Conservation (phyloP, 2,329 filamentous ascomycete species). For the Scedosporium dehoogii region DNA sequence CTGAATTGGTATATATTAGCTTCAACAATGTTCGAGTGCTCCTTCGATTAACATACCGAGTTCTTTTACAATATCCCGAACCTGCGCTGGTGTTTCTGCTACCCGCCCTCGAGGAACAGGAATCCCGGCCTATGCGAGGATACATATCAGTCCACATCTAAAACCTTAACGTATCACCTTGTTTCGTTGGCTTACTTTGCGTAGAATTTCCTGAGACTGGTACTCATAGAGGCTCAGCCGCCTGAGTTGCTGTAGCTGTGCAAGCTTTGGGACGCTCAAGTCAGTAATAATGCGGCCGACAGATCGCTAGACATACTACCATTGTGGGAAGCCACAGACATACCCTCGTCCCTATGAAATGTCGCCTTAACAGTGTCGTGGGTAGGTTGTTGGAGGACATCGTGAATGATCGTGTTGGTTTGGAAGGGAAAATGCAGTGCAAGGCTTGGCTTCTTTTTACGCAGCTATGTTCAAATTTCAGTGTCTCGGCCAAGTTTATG, state of each 20-base stretch:
- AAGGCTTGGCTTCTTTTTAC: background rate
- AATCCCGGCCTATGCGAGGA: constrained; percentile 15
- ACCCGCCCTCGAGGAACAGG: constrained; percentile 15
- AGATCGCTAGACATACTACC: too few species aligned
- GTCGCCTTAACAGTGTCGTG: background rate
- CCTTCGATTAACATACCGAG: constrained; percentile 13
- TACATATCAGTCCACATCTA: background rate
- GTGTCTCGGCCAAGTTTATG: background rate
- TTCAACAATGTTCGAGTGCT: background rate
- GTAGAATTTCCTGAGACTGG: constrained; percentile 18
- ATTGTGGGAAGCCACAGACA: background rate
- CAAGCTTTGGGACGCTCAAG: background rate
- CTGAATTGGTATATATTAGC: constrained; percentile 9
- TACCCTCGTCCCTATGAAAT: background rate
- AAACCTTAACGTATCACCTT: background rate
- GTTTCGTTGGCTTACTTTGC: constrained; percentile 11
- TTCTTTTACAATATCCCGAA: constrained; percentile 11
- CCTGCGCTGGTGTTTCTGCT: constrained; percentile 14
- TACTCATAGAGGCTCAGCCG: constrained; percentile 18
- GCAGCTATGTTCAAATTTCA: background rate
- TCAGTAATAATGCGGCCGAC: background rate
- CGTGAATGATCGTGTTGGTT: background rate
- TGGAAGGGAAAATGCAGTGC: background rate
- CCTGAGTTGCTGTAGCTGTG: constrained; percentile 9
- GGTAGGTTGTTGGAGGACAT: background rate